Base-by-base conservation (phyloP, 192 early-diverging fungal genomes). In the Gamsiella multidivaricata region DNA sequence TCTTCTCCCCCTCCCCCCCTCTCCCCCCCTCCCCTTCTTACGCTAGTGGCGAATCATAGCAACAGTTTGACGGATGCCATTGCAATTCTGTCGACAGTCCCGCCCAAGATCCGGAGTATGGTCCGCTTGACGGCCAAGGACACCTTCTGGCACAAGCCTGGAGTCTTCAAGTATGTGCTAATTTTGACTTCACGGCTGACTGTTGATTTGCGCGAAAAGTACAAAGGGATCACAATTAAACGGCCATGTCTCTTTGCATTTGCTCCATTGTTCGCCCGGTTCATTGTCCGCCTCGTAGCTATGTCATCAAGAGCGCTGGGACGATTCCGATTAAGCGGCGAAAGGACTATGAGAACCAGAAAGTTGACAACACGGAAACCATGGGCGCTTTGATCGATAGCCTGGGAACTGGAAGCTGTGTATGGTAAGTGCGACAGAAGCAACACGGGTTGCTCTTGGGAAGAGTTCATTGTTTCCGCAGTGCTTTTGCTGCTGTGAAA, bases 51-150 rank as follows among this genome's bases (percentile, higher is more conserved):
- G 17, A 81, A 81, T 41, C 80, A 81, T 62, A 64, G 65, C 43
- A 81, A 81, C 53, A 74, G 70, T n/a, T 49, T 81, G 49, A 81
- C 80, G 8, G 80, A 81, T 60, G 61, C 80, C 15, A 74, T 81
- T 61, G 66, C 61, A 9, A 59, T 81, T 25, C 32, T 81, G 26
- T 58, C 62, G 33, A 64, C 70, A 5, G 69, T 81, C 7, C 80
- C 80, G 14, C 63, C 65, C 28, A 69, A 74, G 43, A 70, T 51
- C 23, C 49, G 80, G 25, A 69, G 72, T 14, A 69, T 81, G 80
- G 45, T 81, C 68, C 65, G 80, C 1, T 31, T 81, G 80, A 81
- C 80, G 0, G 80, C 80, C 18, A 81, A 81, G 63, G 80, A 81
- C 14, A 81, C 80, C 12, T 81, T 81, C 39, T 81, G 80, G 80